Percentiles rank a stretch among this genome's conserved stretches.
Evolutionary conservation across 73 alveolate genomes (phyloP).

Genomic region (Symbiodinium natans): DNA sequence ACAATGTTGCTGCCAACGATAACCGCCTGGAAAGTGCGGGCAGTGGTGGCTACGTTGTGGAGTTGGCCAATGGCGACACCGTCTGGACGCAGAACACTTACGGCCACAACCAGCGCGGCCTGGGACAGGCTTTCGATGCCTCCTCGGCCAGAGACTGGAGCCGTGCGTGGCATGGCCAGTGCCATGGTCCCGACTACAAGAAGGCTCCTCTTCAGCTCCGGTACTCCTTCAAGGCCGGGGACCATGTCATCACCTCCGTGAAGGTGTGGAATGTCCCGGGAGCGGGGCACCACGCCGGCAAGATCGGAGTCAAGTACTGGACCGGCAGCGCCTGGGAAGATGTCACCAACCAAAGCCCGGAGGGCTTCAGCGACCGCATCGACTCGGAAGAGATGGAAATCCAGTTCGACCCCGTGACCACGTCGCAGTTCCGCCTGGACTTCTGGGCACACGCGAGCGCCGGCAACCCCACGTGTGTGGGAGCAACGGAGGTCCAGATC

Average conservation of each 20-base stretch:
- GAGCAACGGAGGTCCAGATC: background rate
- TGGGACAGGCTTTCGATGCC: constrained; percentile 17
- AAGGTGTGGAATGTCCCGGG: constrained; percentile 12
- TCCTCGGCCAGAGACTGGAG: background rate
- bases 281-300: background rate
- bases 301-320: constrained; percentile 1
- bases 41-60: constrained; percentile 5
- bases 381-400: background rate
- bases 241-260: background rate
- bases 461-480: constrained; percentile 20
- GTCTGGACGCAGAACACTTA: constrained; percentile 10
- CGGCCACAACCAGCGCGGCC: background rate
- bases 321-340: constrained; percentile 19
- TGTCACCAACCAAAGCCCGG: background rate
- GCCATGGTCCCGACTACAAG: background rate
- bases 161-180: constrained; percentile 20
- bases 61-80: background rate
- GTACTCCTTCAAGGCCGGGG: background rate
- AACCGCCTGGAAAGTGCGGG: background rate
- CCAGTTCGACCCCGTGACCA: background rate
- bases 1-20: background rate
- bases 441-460: background rate
- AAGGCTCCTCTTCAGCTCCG: background rate
- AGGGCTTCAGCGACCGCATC: background rate
- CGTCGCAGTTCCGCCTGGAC: constrained; percentile 7